A percentile compares a stretch with the other conserved stretches of the same genome.
phyloP scores from a whole-genome alignment of 371 early-diverging fungal genomes.

The Catenaria anguillulae region DNA sequence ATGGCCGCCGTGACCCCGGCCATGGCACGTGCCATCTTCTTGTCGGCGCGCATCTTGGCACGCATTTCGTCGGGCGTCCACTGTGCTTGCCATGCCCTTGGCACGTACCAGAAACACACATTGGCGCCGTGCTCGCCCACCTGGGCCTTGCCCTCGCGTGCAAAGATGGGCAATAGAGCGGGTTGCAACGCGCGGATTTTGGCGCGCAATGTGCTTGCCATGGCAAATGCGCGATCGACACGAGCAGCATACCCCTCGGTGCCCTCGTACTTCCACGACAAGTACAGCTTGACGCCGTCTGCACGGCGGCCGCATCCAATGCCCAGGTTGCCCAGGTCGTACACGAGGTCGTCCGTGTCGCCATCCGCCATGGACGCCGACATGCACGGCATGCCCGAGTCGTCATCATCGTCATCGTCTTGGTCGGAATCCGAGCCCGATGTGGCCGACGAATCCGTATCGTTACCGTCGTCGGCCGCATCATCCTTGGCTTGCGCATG shows the following conservation, averaged over 20 bases:
- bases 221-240: constrained; percentile 30
- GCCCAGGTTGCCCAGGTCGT: constrained; percentile 66
- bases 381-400: too few species aligned
- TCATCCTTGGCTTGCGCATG: too few species aligned
- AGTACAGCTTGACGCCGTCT: constrained; percentile 66
- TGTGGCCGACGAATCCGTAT: background rate
- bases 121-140: constrained; percentile 31
- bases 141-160: too few species aligned
- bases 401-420: too few species aligned
- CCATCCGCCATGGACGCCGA: background rate
- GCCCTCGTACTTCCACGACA: constrained; percentile 71
- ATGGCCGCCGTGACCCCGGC: constrained; percentile 33
- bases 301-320: constrained; percentile 73
- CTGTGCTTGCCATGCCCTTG: too few species aligned
- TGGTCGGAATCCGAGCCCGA: too few species aligned
- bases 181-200: too few species aligned
- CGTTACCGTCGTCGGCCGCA: constrained; percentile 19
- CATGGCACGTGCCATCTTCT: background rate
- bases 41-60: constrained; percentile 7
- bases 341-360: too few species aligned
- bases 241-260: constrained; percentile 28
- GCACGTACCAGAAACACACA: constrained; percentile 55
- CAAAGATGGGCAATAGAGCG: too few species aligned
- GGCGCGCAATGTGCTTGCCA: constrained; percentile 24
- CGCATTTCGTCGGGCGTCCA: constrained; percentile 16